These are phyloP conservation scores for Aspergillus olivimuriae DNA, from an alignment of 495 filamentous ascomycete genomes.

Conservation along the genomic window DNA sequence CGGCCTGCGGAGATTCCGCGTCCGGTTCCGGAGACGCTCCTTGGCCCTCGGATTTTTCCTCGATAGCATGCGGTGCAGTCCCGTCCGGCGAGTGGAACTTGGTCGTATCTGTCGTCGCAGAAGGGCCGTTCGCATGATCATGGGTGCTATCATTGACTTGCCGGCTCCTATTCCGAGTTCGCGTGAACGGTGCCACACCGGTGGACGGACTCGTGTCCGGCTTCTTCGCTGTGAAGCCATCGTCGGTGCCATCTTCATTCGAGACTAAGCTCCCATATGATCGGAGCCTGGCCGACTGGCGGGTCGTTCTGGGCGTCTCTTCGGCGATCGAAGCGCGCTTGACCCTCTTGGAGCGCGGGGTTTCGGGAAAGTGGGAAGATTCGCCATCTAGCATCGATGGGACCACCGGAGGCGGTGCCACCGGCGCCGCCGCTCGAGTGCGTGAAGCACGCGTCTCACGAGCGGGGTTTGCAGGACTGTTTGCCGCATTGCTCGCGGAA, in stretches of 20 bases:
- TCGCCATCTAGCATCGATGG: slow-evolving; percentile 5
- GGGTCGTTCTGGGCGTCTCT: slow-evolving; percentile 25
- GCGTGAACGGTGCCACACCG: slow-evolving; percentile 7
- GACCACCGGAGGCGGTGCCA: slow-evolving; percentile 10
- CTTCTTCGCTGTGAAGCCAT: slow-evolving; percentile 9
- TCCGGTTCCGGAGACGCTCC: slow-evolving; percentile 2
- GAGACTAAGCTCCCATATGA: slow-evolving; percentile 11
- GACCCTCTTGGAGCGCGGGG: slow-evolving; percentile 25
- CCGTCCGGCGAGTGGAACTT: slow-evolving; percentile 11
- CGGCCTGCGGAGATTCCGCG: neutral
- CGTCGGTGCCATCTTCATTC: slow-evolving; percentile 19
- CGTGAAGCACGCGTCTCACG: slow-evolving; percentile 23
- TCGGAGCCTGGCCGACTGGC: slow-evolving; percentile 32
- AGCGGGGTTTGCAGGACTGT: slow-evolving; percentile 5
- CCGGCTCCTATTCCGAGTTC: slow-evolving; percentile 14
- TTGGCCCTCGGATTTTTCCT: neutral
- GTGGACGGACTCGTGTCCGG: slow-evolving; percentile 11
- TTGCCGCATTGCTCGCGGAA: slow-evolving; percentile 1
- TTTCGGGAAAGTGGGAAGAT: slow-evolving; percentile 28
- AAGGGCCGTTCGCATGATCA: slow-evolving; percentile 1
- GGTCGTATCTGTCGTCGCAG: neutral
- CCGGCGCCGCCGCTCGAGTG: slow-evolving; percentile 14
- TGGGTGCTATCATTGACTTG: slow-evolving; percentile 7
- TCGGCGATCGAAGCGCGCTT: slow-evolving; percentile 14
- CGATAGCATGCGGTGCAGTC: neutral